Conservation (phyloP, 2,329 filamentous ascomycete genomes). For the Ascomycota sp. region DNA sequence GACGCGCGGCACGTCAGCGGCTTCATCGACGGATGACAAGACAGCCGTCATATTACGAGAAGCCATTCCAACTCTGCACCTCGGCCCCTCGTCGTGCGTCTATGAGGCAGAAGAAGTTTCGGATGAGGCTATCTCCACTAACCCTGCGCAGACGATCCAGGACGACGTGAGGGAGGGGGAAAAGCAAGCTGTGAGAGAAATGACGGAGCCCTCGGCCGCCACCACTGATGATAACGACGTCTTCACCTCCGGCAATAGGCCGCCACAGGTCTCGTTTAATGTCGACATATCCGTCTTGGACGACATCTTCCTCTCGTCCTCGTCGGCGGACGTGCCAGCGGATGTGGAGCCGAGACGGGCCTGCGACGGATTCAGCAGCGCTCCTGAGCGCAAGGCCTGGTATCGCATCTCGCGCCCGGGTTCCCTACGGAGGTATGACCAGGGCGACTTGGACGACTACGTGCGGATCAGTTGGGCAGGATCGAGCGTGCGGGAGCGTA, state of each 20-base stretch:
- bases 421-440: slow-evolving; percentile 34
- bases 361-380: slow-evolving; percentile 29
- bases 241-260: no score
- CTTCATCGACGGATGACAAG: neutral
- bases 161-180: no score
- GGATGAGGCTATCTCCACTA: neutral
- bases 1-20: slow-evolving; percentile 5
- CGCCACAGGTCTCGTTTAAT: slow-evolving; percentile 5
- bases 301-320: slow-evolving; percentile 11
- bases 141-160: no score
- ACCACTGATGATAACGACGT: no score
- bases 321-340: no score
- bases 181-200: no score
- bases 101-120: no score
- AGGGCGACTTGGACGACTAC: slow-evolving; percentile 38
- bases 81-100: neutral
- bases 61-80: no score
- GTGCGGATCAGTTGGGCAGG: slow-evolving; percentile 33
- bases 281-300: slow-evolving; percentile 16
- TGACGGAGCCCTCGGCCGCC: no score
- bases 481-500: slow-evolving; percentile 32
- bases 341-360: slow-evolving; percentile 26
- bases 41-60: no score
- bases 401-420: slow-evolving; percentile 42
- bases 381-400: slow-evolving; percentile 42